Evolutionary conservation across 2,329 filamentous ascomycete species (phyloP).

Genomic region (Chaetomium sp.): DNA sequence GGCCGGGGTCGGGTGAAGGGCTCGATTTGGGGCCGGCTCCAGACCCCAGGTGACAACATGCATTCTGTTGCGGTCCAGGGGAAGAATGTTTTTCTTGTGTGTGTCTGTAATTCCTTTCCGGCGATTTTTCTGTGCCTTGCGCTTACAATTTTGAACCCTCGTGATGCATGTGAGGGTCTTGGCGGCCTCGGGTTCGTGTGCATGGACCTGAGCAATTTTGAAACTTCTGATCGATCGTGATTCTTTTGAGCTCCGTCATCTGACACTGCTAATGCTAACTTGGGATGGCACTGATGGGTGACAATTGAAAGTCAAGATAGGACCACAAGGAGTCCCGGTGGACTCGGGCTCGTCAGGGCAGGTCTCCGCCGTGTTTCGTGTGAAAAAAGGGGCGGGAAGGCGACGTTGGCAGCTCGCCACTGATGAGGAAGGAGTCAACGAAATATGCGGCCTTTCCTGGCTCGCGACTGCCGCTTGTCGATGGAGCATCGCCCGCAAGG

Average conservation of each 20-base stretch:
- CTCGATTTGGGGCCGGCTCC: conserved; percentile 15
- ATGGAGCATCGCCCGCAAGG: neutral
- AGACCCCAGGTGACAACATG: conserved; percentile 11
- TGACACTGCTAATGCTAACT: too few species aligned
- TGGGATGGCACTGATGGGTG: too few species aligned
- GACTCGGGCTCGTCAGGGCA: neutral
- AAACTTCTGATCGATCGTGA: too few species aligned
- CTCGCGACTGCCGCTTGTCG: neutral
- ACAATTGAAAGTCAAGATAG: neutral
- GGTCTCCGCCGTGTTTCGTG: conserved; percentile 4
- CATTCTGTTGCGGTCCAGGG: conserved; percentile 2
- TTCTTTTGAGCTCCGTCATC: too few species aligned
- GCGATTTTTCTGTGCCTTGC: neutral
- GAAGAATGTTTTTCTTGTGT: neutral
- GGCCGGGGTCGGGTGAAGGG: conserved; percentile 21
- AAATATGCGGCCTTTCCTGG: neutral
- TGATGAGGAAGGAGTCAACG: neutral
- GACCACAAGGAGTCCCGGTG: neutral
- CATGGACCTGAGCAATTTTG: too few species aligned
- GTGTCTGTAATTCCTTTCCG: too few species aligned
- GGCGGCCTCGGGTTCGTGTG: neutral
- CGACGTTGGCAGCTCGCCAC: neutral
- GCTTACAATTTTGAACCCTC: conserved; percentile 1
- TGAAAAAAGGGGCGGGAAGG: neutral
- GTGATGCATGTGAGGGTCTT: conserved; percentile 13